Evolutionary conservation across 129 eudicot species (phyloP).

Genomic region (Flaveria ramosissima): DNA sequence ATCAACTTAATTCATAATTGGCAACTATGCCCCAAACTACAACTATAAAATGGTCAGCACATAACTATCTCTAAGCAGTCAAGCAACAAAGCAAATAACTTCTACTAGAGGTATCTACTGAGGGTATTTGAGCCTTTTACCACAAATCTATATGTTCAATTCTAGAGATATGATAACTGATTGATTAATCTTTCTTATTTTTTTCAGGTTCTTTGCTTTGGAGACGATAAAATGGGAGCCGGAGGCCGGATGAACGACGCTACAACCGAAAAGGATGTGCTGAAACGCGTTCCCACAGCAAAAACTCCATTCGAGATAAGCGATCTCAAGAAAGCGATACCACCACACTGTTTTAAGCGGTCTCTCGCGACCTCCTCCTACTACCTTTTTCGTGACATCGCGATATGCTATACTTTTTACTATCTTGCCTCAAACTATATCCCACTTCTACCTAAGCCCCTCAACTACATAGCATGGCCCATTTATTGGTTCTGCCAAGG

Average conservation of each 20-base stretch:
- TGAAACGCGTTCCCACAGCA: conserved; percentile 28
- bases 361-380: conserved; percentile 28
- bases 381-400: conserved; percentile 28
- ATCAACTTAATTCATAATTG: not conserved
- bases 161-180: not conserved
- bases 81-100: conserved; percentile 1
- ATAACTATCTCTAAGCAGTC: not conserved
- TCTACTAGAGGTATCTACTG: not conserved
- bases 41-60: not conserved
- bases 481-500: conserved; percentile 41
- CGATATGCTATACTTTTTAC: conserved; percentile 27
- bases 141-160: too few species aligned
- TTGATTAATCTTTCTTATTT: not conserved
- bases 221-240: conserved; percentile 3
- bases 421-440: conserved; percentile 33
- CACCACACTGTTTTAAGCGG: conserved; percentile 43
- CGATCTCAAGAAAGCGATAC: conserved; percentile 43
- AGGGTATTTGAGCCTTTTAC: too few species aligned
- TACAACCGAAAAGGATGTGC: not conserved
- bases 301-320: conserved; percentile 29
- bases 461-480: conserved; percentile 33
- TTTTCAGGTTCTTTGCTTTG: conserved; percentile 2
- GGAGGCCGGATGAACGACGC: conserved; percentile 31
- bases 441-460: conserved; percentile 23
- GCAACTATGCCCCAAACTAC: not conserved